These are phyloP conservation scores for Pleomassaria siparia DNA, from an alignment of 2,329 filamentous ascomycete species.

Conservation along the genomic window DNA sequence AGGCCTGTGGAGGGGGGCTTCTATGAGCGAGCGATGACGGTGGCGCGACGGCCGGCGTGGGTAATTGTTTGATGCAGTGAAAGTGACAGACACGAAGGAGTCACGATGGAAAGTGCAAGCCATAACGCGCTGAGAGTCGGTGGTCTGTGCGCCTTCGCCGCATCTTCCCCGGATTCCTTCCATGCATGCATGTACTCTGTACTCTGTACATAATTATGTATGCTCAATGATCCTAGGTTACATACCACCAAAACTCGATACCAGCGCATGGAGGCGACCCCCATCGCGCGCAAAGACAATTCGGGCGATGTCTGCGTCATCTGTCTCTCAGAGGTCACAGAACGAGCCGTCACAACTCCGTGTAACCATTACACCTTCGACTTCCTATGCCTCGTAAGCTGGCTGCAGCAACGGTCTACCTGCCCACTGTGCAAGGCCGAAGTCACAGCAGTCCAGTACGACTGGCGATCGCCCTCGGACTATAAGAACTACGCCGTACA, in stretches of 20 bases:
- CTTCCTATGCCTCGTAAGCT: slow-evolving; percentile 79
- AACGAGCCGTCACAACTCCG: slow-evolving; percentile 70
- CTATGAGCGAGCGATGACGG: not conserved
- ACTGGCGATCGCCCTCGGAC: slow-evolving; percentile 55
- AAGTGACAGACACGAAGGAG: not conserved
- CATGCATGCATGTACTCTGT: too few relatives aligned
- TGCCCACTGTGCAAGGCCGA: slow-evolving; percentile 75
- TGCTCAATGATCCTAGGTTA: slow-evolving; percentile 2
- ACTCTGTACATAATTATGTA: not conserved
- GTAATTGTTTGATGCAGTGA: not conserved
- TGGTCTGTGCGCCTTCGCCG: not conserved
- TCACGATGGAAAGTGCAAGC: not conserved
- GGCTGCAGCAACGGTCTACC: slow-evolving; percentile 70
- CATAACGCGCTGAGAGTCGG: not conserved
- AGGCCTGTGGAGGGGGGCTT: not conserved
- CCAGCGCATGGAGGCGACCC: slow-evolving; percentile 23
- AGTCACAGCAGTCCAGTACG: slow-evolving; percentile 65
- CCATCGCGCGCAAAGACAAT: slow-evolving; percentile 16
- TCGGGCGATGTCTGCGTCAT: slow-evolving; percentile 67
- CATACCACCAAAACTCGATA: not conserved
- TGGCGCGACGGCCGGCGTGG: not conserved
- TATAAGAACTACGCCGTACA: slow-evolving; percentile 63
- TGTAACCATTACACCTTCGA: slow-evolving; percentile 83
- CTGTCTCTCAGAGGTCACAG: slow-evolving; percentile 75
- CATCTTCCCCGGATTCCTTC: not conserved